Evolutionary conservation across 2,329 filamentous ascomycete species (phyloP), one percentile per base, ranked within the genome.

Genomic region (Aureobasidium sp.): DNA sequence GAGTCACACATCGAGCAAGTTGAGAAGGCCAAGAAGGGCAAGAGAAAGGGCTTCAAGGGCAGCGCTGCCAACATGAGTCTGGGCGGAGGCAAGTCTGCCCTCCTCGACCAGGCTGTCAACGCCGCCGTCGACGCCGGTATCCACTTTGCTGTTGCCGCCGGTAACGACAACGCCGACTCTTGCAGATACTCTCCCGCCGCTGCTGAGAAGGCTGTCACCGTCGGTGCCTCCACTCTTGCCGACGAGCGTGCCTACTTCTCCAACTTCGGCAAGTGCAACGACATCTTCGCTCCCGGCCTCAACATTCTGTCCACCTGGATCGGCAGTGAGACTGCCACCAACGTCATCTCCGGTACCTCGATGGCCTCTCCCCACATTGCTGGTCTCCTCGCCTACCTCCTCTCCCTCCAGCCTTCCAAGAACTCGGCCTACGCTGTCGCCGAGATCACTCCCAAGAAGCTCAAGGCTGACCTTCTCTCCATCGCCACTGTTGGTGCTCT

Each of bases 221-320:
- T 99, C 67, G 95, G 93, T 78, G 94, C 94, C 68, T 96, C 91
- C 49, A 94, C 90, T 69, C 85, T 99, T 64, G 86, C 88, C 72
- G 94, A 99, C 75, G 90, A 91, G 83, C 93, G 94, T 79, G 94
- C 94, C 68, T 99, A 97, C 86, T 99, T 99, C 87, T 99, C 95
- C 86, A 99, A 99, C 89, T 97, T 87, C 78, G 94, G 94, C 77
- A 94, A 93, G 84, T 99, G 94, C 85, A 96, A 93, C 76, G 94
- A 99, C 79, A 96, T 99, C 83, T 99, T 99, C 73, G 94, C 92
- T 66, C 94, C 94, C 65, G 94, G 94, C 73, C 84, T 97, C 72
- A 96, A 91, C 87, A 96, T 99, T 72, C 85, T 90, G 71, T 99
- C 94, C 68, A 97, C 94, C 76, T 99, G 94, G 94, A 96, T 96